Conservation (phyloP, 2,329 filamentous ascomycete species). For the Colletotrichum australisinense region DNA sequence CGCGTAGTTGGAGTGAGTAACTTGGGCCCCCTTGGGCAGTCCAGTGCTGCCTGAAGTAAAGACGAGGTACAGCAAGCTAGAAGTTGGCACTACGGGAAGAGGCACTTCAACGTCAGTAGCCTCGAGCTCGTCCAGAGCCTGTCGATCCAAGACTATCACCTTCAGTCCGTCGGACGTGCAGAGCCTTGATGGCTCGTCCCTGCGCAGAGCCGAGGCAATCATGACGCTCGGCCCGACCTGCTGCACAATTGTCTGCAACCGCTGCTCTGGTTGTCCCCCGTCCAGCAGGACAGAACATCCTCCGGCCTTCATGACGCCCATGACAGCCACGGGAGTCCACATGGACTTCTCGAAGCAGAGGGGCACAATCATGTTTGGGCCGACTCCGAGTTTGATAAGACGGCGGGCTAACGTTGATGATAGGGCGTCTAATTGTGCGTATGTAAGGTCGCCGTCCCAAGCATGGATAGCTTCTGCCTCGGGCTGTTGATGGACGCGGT, state of each 20-base stretch:
- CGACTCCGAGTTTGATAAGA: constrained; percentile 40
- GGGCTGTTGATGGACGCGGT: not conserved
- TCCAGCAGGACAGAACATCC: constrained; percentile 47
- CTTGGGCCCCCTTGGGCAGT: constrained; percentile 64
- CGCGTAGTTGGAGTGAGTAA: constrained; percentile 44
- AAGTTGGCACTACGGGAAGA: not conserved
- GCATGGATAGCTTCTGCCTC: constrained; percentile 32
- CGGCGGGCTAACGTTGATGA: constrained; percentile 35
- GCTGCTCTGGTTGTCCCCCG: constrained; percentile 23
- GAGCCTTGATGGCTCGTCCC: not conserved
- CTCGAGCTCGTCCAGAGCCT: constrained; percentile 22
- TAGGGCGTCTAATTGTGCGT: not conserved
- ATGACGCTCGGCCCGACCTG: constrained; percentile 32
- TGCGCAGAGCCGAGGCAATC: not conserved
- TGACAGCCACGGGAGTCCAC: constrained; percentile 44
- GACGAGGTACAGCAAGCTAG: constrained; percentile 52
- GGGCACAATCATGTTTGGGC: constrained; percentile 42
- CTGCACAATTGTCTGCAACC: not conserved
- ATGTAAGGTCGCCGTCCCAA: not conserved
- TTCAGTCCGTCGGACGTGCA: not conserved
- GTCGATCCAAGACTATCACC: not conserved
- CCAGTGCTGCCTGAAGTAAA: constrained; percentile 69
- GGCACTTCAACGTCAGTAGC: not conserved
- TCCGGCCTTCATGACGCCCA: constrained; percentile 45
- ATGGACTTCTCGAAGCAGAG: constrained; percentile 47